A percentile compares a stretch with the other conserved stretches of the same genome.
These are phyloP conservation scores for Aspergillus kassunensis DNA, from an alignment of 495 filamentous ascomycete species.

Conservation along the genomic window DNA sequence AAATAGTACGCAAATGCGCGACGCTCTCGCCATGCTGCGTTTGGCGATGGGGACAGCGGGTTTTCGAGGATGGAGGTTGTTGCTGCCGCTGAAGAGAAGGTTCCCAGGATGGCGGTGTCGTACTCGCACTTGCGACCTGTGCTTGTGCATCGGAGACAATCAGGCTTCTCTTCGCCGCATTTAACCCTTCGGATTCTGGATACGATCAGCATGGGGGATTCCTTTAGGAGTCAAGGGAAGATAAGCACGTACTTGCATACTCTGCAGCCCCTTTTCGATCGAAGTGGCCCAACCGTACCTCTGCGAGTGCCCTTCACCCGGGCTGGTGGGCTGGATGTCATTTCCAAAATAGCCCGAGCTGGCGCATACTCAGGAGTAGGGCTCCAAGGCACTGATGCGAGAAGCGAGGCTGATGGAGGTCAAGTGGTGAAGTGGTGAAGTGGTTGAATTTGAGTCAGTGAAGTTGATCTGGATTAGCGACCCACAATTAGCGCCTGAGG, in stretches of 20 bases:
- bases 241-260: conserved; percentile 35
- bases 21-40: conserved; percentile 32
- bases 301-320: too few species aligned
- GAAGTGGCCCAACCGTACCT: conserved; percentile 8
- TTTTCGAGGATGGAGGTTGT: conserved; percentile 8
- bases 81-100: conserved; percentile 13
- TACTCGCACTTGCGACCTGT: conserved; percentile 51
- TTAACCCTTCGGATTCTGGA: conserved; percentile 49
- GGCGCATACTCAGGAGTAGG: too few species aligned
- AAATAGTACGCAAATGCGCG: conserved; percentile 42
- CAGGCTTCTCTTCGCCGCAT: conserved; percentile 53
- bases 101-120: conserved; percentile 1
- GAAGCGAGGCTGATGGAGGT: too few species aligned
- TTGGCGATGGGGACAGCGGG: conserved; percentile 22
- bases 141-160: conserved; percentile 40
- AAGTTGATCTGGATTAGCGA: too few species aligned
- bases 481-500: too few species aligned
- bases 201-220: conserved; percentile 2
- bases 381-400: too few species aligned
- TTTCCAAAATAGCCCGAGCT: not conserved
- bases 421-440: too few species aligned
- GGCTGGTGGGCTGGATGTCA: not conserved
- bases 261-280: conserved; percentile 37
- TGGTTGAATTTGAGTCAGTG: too few species aligned
- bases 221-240: not conserved